A percentile compares a stretch with the other conserved stretches of the same genome.
These are phyloP conservation scores for Cyberlindnera euphorbiiphila DNA, from an alignment of 805 yeast genomes.

Conservation along the genomic window DNA sequence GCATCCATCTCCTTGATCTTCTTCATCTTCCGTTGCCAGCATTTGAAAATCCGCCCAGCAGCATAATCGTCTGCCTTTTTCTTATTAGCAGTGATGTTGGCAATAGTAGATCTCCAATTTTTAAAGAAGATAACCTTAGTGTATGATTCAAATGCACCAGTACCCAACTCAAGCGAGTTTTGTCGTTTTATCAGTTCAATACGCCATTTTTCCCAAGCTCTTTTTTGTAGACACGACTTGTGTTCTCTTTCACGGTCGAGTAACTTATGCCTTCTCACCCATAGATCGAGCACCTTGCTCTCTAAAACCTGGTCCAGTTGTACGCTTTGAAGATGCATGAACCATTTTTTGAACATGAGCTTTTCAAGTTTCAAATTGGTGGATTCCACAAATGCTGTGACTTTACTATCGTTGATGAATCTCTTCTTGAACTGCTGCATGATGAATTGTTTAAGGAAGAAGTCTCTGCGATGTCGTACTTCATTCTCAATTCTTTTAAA, in stretches of 20 bases:
- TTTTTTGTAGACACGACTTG: not conserved
- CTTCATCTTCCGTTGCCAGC: constrained; percentile 6
- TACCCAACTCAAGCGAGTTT: constrained; percentile 12
- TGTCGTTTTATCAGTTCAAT: constrained; percentile 5
- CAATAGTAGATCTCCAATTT: constrained; percentile 15
- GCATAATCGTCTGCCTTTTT: constrained; percentile 8
- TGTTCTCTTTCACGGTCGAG: not conserved
- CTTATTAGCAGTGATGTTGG: too few relatives aligned
- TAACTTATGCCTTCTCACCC: constrained; percentile 13
- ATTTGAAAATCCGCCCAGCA: constrained; percentile 9
- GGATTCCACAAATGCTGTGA: not conserved
- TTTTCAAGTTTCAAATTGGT: not conserved
- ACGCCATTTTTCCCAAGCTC: constrained; percentile 13
- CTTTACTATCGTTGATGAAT: constrained; percentile 9
- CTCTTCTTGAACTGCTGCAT: constrained; percentile 18
- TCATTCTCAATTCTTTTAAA: constrained; percentile 12
- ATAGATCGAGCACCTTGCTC: constrained; percentile 3
- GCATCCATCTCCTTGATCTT: not conserved
- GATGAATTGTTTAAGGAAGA: constrained; percentile 13
- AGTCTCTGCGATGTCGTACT: constrained; percentile 5
- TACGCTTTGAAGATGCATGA: too few relatives aligned
- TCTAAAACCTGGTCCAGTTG: not conserved
- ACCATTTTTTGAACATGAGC: too few relatives aligned
- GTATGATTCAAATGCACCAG: constrained; percentile 15
- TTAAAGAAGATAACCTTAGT: constrained; percentile 20